phyloP scores from a whole-genome alignment of 2,329 filamentous ascomycete species.

The Escovopsis sp. region DNA sequence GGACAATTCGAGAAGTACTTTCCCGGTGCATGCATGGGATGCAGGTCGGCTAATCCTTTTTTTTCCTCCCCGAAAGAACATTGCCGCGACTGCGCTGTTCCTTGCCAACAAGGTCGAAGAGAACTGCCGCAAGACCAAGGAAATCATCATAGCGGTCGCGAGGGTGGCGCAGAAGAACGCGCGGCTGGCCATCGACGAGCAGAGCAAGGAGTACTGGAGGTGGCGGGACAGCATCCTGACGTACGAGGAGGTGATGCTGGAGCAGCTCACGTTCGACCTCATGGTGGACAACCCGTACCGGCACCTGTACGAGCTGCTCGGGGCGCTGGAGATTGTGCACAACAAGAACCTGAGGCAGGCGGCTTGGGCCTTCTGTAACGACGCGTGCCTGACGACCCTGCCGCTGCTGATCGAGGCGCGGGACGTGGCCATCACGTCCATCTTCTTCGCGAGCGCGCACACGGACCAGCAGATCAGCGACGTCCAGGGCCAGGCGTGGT shows the following conservation, averaged over 20 bases:
- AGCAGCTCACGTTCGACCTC: conserved; percentile 85
- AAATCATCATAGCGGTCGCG: conserved; percentile 84
- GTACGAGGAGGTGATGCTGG: conserved; percentile 85
- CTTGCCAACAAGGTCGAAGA: conserved; percentile 96
- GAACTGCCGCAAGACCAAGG: conserved; percentile 89
- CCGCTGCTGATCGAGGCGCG: conserved; percentile 67
- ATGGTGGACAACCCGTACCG: conserved; percentile 81
- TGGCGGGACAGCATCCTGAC: conserved; percentile 91
- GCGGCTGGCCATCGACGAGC: conserved; percentile 81
- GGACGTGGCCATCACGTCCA: conserved; percentile 69
- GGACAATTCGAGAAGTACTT: not conserved
- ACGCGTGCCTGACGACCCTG: conserved; percentile 70
- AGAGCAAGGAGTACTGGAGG: conserved; percentile 95
- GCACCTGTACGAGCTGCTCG: conserved; percentile 67
- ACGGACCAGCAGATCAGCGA: conserved; percentile 65
- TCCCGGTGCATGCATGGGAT: not conserved
- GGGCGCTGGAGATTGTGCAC: conserved; percentile 57
- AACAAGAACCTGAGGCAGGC: conserved; percentile 73
- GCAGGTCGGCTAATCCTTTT: no score
- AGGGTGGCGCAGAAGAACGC: conserved; percentile 91
- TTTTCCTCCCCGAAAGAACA: conserved; percentile 35
- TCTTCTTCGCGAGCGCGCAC: conserved; percentile 75
- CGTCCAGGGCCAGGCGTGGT: conserved; percentile 67
- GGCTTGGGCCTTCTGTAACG: conserved; percentile 88
- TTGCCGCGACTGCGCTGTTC: conserved; percentile 82